phyloP scores from a whole-genome alignment of 2,329 filamentous ascomycete genomes.

The Epichloe hybrida region DNA sequence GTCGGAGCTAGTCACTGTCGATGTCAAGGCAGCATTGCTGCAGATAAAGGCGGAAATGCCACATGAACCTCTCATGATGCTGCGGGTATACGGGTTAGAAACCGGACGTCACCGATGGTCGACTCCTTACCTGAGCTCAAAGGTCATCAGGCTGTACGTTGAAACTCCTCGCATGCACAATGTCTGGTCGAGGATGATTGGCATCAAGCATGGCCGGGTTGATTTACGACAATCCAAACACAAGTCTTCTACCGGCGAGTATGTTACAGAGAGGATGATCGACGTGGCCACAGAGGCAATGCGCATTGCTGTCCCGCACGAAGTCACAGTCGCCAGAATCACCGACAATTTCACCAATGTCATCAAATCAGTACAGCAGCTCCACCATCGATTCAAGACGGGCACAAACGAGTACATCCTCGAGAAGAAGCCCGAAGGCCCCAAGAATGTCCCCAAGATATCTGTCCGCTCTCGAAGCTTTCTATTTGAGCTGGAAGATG shows the following conservation, averaged over 20 bases:
- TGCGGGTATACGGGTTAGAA: conserved; percentile 75
- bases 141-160: conserved; percentile 72
- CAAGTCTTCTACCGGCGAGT: conserved; percentile 44
- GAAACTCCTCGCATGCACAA: conserved; percentile 70
- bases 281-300: conserved; percentile 79
- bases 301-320: conserved; percentile 77
- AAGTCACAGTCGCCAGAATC: conserved; percentile 76
- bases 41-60: conserved; percentile 87
- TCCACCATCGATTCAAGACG: conserved; percentile 86
- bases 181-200: conserved; percentile 78
- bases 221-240: conserved; percentile 67
- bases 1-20: conserved; percentile 63
- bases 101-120: conserved; percentile 79
- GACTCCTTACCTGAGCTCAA: conserved; percentile 64
- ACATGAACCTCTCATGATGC: conserved; percentile 76
- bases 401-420: conserved; percentile 80
- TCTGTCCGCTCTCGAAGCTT: conserved; percentile 71
- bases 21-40: conserved; percentile 67
- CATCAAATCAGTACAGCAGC: conserved; percentile 72
- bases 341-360: conserved; percentile 90
- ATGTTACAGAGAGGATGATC: conserved; percentile 65
- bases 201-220: conserved; percentile 65
- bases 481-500: conserved; percentile 87
- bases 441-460: conserved; percentile 76
- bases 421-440: conserved; percentile 70